Conservation (phyloP, 441 rosid species). For the Erodium chrysanthum region DNA sequence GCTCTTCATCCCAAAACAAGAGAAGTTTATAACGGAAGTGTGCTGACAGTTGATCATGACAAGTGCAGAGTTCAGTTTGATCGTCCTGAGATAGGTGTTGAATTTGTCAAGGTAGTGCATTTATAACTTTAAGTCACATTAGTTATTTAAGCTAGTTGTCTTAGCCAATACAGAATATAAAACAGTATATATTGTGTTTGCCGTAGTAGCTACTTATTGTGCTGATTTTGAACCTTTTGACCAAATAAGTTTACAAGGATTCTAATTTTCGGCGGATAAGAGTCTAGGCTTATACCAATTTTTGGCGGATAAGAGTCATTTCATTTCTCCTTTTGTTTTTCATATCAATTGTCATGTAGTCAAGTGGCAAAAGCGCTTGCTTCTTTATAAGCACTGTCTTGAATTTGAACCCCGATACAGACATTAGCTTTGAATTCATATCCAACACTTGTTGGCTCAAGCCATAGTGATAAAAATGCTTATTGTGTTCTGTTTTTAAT, state of each 20-base stretch:
- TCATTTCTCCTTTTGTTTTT: no score
- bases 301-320: no score
- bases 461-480: neutral
- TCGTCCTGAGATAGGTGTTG: slow-evolving; percentile 70
- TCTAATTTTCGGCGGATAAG: neutral
- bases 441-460: no score
- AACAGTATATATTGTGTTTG: neutral
- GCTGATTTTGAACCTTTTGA: neutral
- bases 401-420: no score
- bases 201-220: neutral
- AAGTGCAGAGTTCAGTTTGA: slow-evolving; percentile 86
- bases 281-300: neutral
- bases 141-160: slow-evolving; percentile 8
- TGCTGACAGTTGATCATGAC: slow-evolving; percentile 79
- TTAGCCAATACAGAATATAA: neutral
- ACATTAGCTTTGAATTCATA: no score
- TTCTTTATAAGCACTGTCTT: no score
- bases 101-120: slow-evolving; percentile 61
- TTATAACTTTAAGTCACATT: slow-evolving; percentile 2
- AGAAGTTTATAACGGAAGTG: slow-evolving; percentile 80
- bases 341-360: no score
- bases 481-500: neutral
- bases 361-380: no score
- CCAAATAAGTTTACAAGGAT: neutral
- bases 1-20: slow-evolving; percentile 89